Conservation (phyloP, 1,284 basidiomycete species). For the Hemileia vastatrix region DNA sequence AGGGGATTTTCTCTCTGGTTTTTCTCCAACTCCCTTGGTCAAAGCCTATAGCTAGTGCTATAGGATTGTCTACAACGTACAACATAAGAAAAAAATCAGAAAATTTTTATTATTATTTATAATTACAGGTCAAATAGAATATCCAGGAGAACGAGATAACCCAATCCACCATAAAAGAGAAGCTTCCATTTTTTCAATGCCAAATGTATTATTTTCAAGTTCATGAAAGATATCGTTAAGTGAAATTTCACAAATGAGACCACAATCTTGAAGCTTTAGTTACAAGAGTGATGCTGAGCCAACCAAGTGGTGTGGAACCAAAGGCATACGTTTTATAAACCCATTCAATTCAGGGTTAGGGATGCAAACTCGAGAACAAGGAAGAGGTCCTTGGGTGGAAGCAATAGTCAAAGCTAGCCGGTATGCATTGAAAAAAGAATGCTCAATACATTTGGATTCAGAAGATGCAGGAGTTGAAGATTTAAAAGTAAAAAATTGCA, state of each 20-base stretch:
- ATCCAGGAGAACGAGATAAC: slow-evolving; percentile 50
- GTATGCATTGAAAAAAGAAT: slow-evolving; percentile 66
- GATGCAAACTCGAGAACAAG: slow-evolving; percentile 62
- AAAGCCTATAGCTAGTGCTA: too few species aligned
- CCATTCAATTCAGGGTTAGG: slow-evolving; percentile 63
- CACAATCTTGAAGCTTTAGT: slow-evolving; percentile 58
- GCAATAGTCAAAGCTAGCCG: slow-evolving; percentile 59
- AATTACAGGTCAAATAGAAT: too few species aligned
- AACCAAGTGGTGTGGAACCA: slow-evolving; percentile 62
- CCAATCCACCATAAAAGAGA: slow-evolving; percentile 84
- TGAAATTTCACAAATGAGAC: slow-evolving; percentile 68
- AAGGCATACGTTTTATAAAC: slow-evolving; percentile 72
- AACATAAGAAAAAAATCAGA: too few species aligned
- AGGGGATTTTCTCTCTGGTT: too few species aligned
- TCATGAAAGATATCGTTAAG: slow-evolving; percentile 79
- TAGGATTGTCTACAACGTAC: too few species aligned
- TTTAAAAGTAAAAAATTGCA: slow-evolving; percentile 81
- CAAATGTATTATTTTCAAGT: slow-evolving; percentile 62
- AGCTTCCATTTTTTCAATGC: slow-evolving; percentile 63
- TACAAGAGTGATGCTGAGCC: too few species aligned
- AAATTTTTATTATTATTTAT: too few species aligned
- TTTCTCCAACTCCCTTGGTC: too few species aligned
- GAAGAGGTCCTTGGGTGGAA: slow-evolving; percentile 66
- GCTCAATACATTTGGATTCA: slow-evolving; percentile 68
- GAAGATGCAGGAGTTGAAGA: slow-evolving; percentile 74